phyloP scores from a whole-genome alignment of 1,284 basidiomycete species.

The Pholiota adiposa region DNA sequence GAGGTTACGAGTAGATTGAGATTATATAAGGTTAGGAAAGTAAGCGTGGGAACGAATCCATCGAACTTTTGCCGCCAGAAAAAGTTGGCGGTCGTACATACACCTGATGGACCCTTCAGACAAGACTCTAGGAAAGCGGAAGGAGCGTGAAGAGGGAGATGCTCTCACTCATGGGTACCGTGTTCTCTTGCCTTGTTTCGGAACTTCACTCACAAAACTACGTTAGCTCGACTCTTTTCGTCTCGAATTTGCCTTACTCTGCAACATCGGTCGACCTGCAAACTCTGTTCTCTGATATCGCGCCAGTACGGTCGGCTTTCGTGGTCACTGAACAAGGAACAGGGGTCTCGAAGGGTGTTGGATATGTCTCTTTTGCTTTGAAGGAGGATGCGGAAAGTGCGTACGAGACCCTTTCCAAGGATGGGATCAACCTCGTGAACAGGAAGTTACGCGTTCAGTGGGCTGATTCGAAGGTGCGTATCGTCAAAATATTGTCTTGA shows the following conservation, averaged over 20 bases:
- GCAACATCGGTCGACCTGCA: conserved; percentile 91
- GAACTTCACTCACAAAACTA: neutral
- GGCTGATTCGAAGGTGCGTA: conserved; percentile 77
- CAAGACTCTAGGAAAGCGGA: conserved; percentile 54
- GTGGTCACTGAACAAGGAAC: conserved; percentile 85
- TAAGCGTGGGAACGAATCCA: neutral
- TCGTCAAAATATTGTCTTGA: neutral
- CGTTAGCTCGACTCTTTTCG: conserved; percentile 68
- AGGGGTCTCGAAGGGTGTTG: conserved; percentile 94
- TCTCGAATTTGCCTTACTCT: conserved; percentile 86
- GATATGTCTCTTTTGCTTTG: conserved; percentile 93
- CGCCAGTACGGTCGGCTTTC: conserved; percentile 93
- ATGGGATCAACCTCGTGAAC: conserved; percentile 62
- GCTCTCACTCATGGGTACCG: conserved; percentile 39
- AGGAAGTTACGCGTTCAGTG: conserved; percentile 77
- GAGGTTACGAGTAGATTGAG: too few species aligned
- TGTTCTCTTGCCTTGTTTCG: neutral
- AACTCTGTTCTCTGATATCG: conserved; percentile 94
- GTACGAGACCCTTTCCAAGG: conserved; percentile 61
- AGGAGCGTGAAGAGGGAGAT: conserved; percentile 46
- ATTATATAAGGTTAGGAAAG: neutral
- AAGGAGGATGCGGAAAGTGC: conserved; percentile 87
- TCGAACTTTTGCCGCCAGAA: neutral
- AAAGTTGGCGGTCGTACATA: neutral
- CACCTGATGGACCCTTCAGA: neutral